These are phyloP conservation scores for Barnettozyma sucrosica DNA, from an alignment of 805 yeast genomes.

Conservation along the genomic window DNA sequence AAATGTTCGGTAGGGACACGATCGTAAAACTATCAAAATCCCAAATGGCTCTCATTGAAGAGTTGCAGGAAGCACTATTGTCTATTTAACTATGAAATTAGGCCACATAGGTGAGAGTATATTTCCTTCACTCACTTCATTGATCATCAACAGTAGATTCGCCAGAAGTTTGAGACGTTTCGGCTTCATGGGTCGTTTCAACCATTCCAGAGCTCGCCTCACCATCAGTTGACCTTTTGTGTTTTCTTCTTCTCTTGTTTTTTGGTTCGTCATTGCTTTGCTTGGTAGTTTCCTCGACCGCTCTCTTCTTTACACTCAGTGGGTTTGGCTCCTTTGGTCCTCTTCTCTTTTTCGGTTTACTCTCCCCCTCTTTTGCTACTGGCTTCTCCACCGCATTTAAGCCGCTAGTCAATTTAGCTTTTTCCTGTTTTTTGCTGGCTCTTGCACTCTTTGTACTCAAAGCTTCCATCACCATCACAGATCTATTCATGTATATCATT, in stretches of 20 bases:
- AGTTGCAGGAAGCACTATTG: too few relatives aligned
- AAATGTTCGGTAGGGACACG: not conserved
- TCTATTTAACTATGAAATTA: not conserved
- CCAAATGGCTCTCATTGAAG: too few relatives aligned
- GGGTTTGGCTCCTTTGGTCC: constrained; percentile 89
- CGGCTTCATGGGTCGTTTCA: not conserved
- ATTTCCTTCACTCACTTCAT: not conserved
- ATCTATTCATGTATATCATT: constrained; percentile 74
- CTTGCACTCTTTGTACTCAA: constrained; percentile 62
- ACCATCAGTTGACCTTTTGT: constrained; percentile 10
- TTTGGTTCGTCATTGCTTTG: constrained; percentile 7
- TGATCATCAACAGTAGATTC: not conserved
- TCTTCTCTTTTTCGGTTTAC: constrained; percentile 40
- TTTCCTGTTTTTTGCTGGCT: constrained; percentile 48
- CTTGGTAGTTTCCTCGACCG: constrained; percentile 26
- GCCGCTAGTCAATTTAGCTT: constrained; percentile 66
- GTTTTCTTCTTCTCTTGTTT: constrained; percentile 21
- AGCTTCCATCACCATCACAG: constrained; percentile 97
- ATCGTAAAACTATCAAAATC: too few relatives aligned
- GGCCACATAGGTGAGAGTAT: not conserved
- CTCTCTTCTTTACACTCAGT: constrained; percentile 77
- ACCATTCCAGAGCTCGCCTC: constrained; percentile 5
- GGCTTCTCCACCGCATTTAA: constrained; percentile 61
- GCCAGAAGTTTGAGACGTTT: not conserved
- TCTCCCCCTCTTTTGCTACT: constrained; percentile 19